phyloP scores from a whole-genome alignment of 1,139 yeast species.

The Yamadazyma jaroonii region DNA sequence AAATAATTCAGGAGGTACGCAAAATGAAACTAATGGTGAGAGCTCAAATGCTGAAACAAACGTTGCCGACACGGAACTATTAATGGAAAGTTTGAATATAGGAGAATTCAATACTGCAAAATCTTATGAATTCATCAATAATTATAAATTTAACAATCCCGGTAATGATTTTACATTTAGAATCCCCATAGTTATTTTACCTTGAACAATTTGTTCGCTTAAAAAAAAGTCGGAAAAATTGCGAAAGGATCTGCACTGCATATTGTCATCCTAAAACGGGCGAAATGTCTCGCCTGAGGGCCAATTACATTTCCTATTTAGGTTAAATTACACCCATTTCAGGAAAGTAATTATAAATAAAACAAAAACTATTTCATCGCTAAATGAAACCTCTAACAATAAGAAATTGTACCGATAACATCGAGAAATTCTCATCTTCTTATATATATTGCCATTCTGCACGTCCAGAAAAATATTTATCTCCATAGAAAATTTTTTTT shows the following conservation, averaged over 20 bases:
- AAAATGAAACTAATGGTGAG: background rate
- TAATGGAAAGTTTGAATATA: background rate
- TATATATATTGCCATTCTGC: background rate
- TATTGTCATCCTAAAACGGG: too few species aligned
- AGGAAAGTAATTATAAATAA: background rate
- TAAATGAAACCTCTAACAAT: too few species aligned
- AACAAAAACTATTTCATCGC: too few species aligned
- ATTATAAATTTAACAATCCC: slow-evolving; percentile 24
- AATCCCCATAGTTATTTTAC: slow-evolving; percentile 27
- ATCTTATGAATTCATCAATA: slow-evolving; percentile 9
- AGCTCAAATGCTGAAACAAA: background rate
- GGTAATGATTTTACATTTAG: slow-evolving; percentile 37
- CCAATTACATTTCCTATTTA: slow-evolving; percentile 4
- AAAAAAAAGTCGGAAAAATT: background rate
- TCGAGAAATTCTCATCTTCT: too few species aligned
- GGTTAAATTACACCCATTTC: slow-evolving; percentile 7
- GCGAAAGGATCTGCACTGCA: background rate
- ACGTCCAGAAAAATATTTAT: background rate
- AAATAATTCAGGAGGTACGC: background rate
- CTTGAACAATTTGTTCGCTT: slow-evolving; percentile 6
- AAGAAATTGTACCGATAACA: too few species aligned
- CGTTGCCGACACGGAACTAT: background rate
- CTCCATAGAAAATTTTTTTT: background rate
- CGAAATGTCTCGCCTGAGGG: background rate
- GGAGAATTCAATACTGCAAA: background rate